These are phyloP conservation scores for Sporothrix variecibatus DNA, from an alignment of 2,329 filamentous ascomycete species.

Conservation along the genomic window DNA sequence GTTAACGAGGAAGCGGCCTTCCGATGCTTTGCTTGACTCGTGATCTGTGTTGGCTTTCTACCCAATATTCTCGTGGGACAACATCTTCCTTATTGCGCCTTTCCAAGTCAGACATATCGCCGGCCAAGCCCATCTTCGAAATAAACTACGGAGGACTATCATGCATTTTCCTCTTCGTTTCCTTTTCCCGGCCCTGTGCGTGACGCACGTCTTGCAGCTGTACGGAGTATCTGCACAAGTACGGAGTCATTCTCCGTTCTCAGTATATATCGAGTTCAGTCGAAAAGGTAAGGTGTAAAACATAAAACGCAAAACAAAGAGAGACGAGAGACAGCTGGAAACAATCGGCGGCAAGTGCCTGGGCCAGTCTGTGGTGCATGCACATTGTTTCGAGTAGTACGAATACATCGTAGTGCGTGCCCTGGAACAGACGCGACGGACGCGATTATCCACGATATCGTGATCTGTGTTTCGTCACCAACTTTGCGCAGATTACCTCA, in stretches of 20 bases:
- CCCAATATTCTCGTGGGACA: background rate
- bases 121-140: background rate
- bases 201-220: background rate
- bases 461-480: slow-evolving; percentile 6
- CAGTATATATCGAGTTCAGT: background rate
- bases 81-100: background rate
- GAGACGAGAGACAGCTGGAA: slow-evolving; percentile 4
- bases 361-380: background rate
- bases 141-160: background rate
- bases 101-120: background rate
- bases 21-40: background rate
- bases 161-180: background rate
- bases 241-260: background rate
- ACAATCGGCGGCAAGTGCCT: background rate
- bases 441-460: background rate
- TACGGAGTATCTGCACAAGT: background rate
- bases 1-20: background rate
- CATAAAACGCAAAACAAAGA: background rate
- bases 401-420: background rate
- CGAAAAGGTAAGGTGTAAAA: background rate
- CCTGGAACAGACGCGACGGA: background rate
- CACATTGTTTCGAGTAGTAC: background rate
- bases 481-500: background rate
- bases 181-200: background rate
- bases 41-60: background rate